Evolutionary conservation across 1,284 basidiomycete species (phyloP).

Genomic region (Pterulicium gracile): DNA sequence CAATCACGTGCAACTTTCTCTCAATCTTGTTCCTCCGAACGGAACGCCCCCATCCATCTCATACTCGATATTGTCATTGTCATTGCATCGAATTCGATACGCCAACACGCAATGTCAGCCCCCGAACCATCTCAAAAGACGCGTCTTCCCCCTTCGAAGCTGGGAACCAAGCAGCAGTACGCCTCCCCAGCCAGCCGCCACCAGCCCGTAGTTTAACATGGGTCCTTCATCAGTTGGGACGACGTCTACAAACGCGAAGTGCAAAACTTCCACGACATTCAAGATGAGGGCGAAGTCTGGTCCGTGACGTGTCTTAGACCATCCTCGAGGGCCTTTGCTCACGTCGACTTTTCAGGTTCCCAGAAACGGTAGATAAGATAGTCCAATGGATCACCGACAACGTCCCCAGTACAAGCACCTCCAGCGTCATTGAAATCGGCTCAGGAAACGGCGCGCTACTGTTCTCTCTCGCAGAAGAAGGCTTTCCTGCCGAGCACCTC

Average conservation of each 20-base stretch:
- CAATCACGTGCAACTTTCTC: not conserved
- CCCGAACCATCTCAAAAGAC: constrained; percentile 13
- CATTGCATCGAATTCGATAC: too few species aligned
- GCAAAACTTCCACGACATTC: constrained; percentile 67
- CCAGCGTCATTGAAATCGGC: constrained; percentile 64
- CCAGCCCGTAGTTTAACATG: too few species aligned
- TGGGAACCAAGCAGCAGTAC: constrained; percentile 62
- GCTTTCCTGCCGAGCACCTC: constrained; percentile 43
- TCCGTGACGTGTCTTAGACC: constrained; percentile 19
- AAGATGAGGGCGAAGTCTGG: constrained; percentile 89
- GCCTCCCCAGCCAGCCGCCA: too few species aligned
- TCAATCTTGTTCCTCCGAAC: constrained; percentile 1
- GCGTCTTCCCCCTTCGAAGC: constrained; percentile 44
- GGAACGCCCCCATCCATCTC: too few species aligned
- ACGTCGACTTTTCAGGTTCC: not conserved
- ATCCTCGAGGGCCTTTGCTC: constrained; percentile 35
- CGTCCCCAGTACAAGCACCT: constrained; percentile 31
- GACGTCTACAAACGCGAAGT: constrained; percentile 63
- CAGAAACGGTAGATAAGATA: not conserved
- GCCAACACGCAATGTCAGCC: constrained; percentile 3
- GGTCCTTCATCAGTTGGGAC: constrained; percentile 59
- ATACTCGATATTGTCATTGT: too few species aligned
- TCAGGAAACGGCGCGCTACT: constrained; percentile 81
- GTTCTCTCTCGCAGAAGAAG: constrained; percentile 60
- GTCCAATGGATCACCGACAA: constrained; percentile 48